Percentiles rank a stretch among this genome's conserved stretches.
These are phyloP conservation scores for Cytospora paraplurivora DNA, from an alignment of 2,329 filamentous ascomycete genomes.

Conservation along the genomic window DNA sequence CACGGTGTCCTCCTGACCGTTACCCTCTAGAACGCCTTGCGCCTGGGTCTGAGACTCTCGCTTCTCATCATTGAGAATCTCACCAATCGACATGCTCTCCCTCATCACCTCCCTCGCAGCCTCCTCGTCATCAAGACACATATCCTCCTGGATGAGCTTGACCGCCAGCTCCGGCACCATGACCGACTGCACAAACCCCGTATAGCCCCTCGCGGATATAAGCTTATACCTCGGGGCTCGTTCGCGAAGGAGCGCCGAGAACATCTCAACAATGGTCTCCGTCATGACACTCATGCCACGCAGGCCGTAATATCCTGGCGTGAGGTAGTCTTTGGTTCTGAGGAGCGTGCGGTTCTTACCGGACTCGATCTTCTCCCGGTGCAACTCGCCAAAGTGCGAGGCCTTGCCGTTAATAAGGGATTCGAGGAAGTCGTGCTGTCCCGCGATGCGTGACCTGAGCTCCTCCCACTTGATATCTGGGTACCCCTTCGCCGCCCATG, in stretches of 20 bases:
- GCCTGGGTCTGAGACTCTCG: conserved; percentile 47
- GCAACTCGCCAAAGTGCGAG: conserved; percentile 62
- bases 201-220: conserved; percentile 66
- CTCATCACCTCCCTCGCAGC: conserved; percentile 59
- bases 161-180: conserved; percentile 72
- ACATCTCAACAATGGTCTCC: conserved; percentile 64
- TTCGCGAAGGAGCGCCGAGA: conserved; percentile 62
- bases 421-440: conserved; percentile 58
- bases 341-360: conserved; percentile 63
- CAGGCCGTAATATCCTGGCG: conserved; percentile 82
- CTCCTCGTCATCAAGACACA: conserved; percentile 44
- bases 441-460: conserved; percentile 60
- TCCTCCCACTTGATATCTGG: conserved; percentile 70
- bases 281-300: conserved; percentile 73
- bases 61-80: conserved; percentile 66
- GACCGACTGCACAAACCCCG: conserved; percentile 71
- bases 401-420: conserved; percentile 59
- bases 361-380: conserved; percentile 56
- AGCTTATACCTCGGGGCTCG: conserved; percentile 65
- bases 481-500: conserved; percentile 59
- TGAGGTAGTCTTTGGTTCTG: conserved; percentile 59
- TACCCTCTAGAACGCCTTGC: conserved; percentile 24
- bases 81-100: conserved; percentile 68
- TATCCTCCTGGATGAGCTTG: conserved; percentile 59
- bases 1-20: conserved; percentile 33